Base-by-base conservation (phyloP, 805 yeast species). In the Wickerhamiella shivajii region DNA sequence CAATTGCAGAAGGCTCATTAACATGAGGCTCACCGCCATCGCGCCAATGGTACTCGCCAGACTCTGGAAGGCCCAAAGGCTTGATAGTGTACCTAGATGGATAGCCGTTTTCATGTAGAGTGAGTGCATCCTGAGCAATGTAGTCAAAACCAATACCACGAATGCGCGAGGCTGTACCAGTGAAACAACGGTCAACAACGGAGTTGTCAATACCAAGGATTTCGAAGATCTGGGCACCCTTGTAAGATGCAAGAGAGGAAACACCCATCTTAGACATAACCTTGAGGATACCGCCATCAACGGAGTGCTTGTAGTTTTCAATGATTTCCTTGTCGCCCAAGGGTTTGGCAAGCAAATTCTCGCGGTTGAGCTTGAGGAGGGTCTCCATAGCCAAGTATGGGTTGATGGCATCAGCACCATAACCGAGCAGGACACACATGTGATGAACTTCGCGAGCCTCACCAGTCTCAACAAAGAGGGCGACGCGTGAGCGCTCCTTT, bases 201-300 rank as follows among this genome's bases (percentile, higher is more conserved):
- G 93, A 74, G 60, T 85, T 83, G 56, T 90, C 96, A 41, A 87
- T 74, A 58, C 98, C 98, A 41, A 87, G 64, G 31, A 94, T 94
- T 60, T 87, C 98, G 55, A 90, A 87, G 52, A 87, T 90, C 64
- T 87, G 98, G 18, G 98, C 98, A 59, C 97, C 97, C 62, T 87
- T 87, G 62, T 87, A 87, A n/a, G 95, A 81, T 9, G 96, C 95
- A 55, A 87, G 66, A 19, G 98, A 90, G 20, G 97, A 85, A 48
- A 87, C 90, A 66, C 98, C 98, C 97, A 87, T 90, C 67, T 90
- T 87, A 23, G 96, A 83, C 98, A 87, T 87, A 39, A 90, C 96
- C 64, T 90, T 87, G 49, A 83, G 64, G 47, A 87, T 77, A 59
- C 97, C 97, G 36, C 83, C 77, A 52, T 87, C 93, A 39, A 80